These are phyloP conservation scores for Mucor indicus DNA, from an alignment of 371 early-diverging fungal genomes.

Conservation along the genomic window DNA sequence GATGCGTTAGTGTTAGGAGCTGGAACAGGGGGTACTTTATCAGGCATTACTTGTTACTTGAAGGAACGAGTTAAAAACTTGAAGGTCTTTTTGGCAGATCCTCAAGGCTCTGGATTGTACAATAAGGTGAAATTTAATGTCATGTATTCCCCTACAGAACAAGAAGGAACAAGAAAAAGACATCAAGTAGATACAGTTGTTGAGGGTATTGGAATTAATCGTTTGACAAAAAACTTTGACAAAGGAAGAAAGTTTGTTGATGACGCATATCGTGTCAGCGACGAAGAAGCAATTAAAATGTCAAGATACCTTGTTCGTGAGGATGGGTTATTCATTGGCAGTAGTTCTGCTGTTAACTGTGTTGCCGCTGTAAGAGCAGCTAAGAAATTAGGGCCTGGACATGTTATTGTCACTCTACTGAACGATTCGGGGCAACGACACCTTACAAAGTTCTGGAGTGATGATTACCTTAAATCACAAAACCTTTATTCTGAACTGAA, in stretches of 20 bases:
- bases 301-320: conserved; percentile 76
- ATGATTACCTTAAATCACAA: conserved; percentile 37
- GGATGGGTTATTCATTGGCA: conserved; percentile 92
- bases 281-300: conserved; percentile 92
- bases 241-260: conserved; percentile 64
- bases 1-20: conserved; percentile 89
- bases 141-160: conserved; percentile 85
- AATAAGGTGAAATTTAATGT: conserved; percentile 88
- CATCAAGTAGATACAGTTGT: conserved; percentile 97
- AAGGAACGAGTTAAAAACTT: conserved; percentile 64
- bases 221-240: conserved; percentile 89
- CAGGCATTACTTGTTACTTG: conserved; percentile 82
- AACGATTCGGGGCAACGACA: conserved; percentile 85
- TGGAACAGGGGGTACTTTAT: conserved; percentile 93
- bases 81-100: conserved; percentile 84
- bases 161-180: conserved; percentile 86
- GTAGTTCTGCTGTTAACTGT: conserved; percentile 90
- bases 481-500: conserved; percentile 28
- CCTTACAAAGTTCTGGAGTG: conserved; percentile 80
- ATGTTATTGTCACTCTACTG: conserved; percentile 79
- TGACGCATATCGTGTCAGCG: conserved; percentile 85
- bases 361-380: conserved; percentile 84
- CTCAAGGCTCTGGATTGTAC: conserved; percentile 90
- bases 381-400: conserved; percentile 69
- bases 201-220: conserved; percentile 94